phyloP scores from a whole-genome alignment of 345 rosid species.

The Chamaenerion angustifolium region DNA sequence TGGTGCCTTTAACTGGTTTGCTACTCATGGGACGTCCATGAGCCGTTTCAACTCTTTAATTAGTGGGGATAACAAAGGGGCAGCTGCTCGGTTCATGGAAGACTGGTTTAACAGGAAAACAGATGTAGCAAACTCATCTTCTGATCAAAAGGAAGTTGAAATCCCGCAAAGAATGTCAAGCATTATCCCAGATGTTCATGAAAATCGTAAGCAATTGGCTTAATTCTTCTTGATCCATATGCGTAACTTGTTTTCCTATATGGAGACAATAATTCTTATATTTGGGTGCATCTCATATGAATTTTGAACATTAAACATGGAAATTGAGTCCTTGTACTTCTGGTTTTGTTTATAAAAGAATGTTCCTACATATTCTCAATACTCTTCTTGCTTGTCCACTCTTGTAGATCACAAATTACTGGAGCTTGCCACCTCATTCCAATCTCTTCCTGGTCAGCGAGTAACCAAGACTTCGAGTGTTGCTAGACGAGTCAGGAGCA shows the following conservation, averaged over 20 bases:
- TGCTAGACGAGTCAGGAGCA: conserved; percentile 69
- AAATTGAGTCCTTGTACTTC: too few species aligned
- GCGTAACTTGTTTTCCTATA: background rate
- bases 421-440: conserved; percentile 87
- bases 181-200: conserved; percentile 29
- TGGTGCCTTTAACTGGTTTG: conserved; percentile 97
- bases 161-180: conserved; percentile 64
- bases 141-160: conserved; percentile 29
- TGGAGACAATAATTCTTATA: background rate
- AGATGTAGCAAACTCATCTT: conserved; percentile 12
- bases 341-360: too few species aligned
- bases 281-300: background rate
- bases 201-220: conserved; percentile 42
- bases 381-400: background rate
- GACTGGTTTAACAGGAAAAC: conserved; percentile 66
- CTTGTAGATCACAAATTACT: conserved; percentile 59
- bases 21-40: conserved; percentile 99
- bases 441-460: conserved; percentile 57
- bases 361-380: too few species aligned
- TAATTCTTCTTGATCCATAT: background rate
- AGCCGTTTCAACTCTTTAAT: conserved; percentile 86
- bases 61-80: conserved; percentile 98
- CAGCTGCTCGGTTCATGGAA: conserved; percentile 95
- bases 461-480: conserved; percentile 48
- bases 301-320: too few species aligned